phyloP scores from a whole-genome alignment of 495 filamentous ascomycete genomes.

The Talaromyces stipitatus region DNA sequence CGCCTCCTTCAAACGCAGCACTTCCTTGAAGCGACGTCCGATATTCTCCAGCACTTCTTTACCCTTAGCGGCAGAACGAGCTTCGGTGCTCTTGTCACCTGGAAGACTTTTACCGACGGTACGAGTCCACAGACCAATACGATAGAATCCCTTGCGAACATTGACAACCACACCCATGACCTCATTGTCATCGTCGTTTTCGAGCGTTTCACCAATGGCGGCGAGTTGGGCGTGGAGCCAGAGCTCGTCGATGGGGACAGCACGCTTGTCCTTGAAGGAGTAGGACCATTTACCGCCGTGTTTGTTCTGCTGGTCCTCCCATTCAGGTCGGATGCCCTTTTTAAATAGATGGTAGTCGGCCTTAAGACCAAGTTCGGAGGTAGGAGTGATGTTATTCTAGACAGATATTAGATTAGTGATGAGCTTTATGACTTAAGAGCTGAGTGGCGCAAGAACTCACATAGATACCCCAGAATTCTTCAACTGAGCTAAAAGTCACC shows the following conservation, averaged over 20 bases:
- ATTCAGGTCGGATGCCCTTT: conserved; percentile 90
- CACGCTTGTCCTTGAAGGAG: conserved; percentile 91
- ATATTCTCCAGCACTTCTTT: conserved; percentile 76
- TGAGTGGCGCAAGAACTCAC: conserved; percentile 61
- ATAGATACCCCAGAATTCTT: conserved; percentile 99
- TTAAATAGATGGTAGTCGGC: conserved; percentile 99
- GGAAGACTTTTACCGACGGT: conserved; percentile 78
- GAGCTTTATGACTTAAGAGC: background rate
- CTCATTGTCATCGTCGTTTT: conserved; percentile 83
- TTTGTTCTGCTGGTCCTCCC: conserved; percentile 98
- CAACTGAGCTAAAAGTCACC: conserved; percentile 94
- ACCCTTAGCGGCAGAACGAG: conserved; percentile 67
- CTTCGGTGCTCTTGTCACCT: conserved; percentile 62
- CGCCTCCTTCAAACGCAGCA: conserved; percentile 63
- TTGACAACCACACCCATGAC: conserved; percentile 99
- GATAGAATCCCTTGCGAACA: conserved; percentile 95
- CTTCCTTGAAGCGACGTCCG: conserved; percentile 83
- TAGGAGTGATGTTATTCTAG: conserved; percentile 96
- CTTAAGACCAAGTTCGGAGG: conserved; percentile 91
- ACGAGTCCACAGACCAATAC: conserved; percentile 88
- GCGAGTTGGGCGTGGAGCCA: conserved; percentile 97
- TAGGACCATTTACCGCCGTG: conserved; percentile 98
- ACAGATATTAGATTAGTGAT: background rate
- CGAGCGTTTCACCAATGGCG: conserved; percentile 95
- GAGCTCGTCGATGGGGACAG: conserved; percentile 82